These are phyloP conservation scores for Scheffersomyces cryptocercus DNA, from an alignment of 1,139 yeast genomes.

Conservation along the genomic window DNA sequence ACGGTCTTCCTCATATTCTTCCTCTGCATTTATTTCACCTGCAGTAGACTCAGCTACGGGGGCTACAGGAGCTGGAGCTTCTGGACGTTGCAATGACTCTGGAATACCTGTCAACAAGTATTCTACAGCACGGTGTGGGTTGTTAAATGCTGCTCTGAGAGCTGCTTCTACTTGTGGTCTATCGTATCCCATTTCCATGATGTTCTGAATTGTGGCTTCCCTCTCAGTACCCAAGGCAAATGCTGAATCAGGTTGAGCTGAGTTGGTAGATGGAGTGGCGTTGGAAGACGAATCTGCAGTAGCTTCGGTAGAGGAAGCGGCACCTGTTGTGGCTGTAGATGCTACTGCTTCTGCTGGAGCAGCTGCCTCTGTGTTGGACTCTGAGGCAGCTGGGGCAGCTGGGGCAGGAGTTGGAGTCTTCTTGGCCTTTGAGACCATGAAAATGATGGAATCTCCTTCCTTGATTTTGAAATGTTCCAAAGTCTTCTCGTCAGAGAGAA, in stretches of 20 bases:
- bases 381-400: slow-evolving; percentile 7
- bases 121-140: slow-evolving; percentile 98
- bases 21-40: slow-evolving; percentile 19
- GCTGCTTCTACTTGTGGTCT: slow-evolving; percentile 88
- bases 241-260: slow-evolving; percentile 28
- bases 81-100: slow-evolving; percentile 49
- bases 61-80: slow-evolving; percentile 24
- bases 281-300: slow-evolving; percentile 14
- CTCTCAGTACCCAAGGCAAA: slow-evolving; percentile 67
- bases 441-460: slow-evolving; percentile 88
- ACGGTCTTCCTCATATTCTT: slow-evolving; percentile 22
- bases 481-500: slow-evolving; percentile 79
- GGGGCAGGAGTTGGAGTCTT: slow-evolving; percentile 25
- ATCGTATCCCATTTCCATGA: slow-evolving; percentile 96
- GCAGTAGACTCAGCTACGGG: slow-evolving; percentile 21
- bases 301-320: slow-evolving; percentile 14
- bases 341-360: slow-evolving; percentile 22
- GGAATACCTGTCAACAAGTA: slow-evolving; percentile 91
- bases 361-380: slow-evolving; percentile 14
- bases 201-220: slow-evolving; percentile 70
- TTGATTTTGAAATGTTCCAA: slow-evolving; percentile 74
- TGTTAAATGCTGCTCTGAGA: slow-evolving; percentile 91
- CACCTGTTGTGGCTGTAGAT: slow-evolving; percentile 6
- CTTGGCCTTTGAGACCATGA: slow-evolving; percentile 73
- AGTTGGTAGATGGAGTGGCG: slow-evolving; percentile 26